Percentiles rank a stretch among this genome's conserved stretches.
These are phyloP conservation scores for Rhododendron mucronatum DNA, from an alignment of 148 eudicot genomes.

Conservation along the genomic window DNA sequence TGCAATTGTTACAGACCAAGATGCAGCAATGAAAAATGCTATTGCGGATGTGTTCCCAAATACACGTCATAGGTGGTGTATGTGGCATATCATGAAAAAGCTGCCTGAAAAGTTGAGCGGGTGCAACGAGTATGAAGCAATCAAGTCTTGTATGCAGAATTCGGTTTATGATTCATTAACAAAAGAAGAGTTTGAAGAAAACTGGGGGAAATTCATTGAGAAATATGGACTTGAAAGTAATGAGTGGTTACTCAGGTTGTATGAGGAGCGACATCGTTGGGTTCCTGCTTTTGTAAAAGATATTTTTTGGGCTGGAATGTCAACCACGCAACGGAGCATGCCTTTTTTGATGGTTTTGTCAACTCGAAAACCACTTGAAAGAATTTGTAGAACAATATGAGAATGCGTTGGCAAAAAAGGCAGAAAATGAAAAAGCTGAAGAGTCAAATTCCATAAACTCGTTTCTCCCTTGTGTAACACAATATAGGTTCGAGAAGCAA, in stretches of 20 bases:
- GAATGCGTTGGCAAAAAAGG: no score
- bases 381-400: no score
- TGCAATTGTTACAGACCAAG: not conserved
- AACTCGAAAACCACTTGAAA: no score
- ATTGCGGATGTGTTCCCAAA: not conserved
- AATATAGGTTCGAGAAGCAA: no score
- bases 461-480: no score
- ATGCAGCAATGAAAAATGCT: not conserved
- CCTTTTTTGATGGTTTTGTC: no score
- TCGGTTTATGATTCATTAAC: not conserved
- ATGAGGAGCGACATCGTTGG: not conserved
- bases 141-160: not conserved
- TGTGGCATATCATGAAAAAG: conserved; percentile 1
- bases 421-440: no score
- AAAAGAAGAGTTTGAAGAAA: not conserved
- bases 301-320: no score
- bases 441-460: no score
- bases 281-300: no score
- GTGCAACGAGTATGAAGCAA: not conserved
- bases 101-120: not conserved
- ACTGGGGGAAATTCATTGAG: not conserved
- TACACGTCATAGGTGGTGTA: not conserved
- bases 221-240: not conserved
- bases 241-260: not conserved
- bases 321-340: no score